phyloP scores from a whole-genome alignment of 225 moss, liverwort and hornwort genomes.

The Neckera pumila region DNA sequence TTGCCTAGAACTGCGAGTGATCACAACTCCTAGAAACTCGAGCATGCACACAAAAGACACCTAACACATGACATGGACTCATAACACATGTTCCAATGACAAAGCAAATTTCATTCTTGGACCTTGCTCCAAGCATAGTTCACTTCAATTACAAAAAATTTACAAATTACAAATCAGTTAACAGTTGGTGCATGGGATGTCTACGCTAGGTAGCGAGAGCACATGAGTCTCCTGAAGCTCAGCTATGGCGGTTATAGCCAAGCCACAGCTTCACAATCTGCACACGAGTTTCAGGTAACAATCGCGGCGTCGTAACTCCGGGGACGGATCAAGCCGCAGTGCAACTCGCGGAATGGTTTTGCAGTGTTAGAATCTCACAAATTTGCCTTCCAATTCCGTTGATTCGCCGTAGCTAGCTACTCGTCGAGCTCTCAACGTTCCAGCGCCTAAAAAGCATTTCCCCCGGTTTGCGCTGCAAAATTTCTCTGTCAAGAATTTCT shows the following conservation, averaged over 20 bases:
- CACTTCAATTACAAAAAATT: not conserved
- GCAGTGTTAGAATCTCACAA: not conserved
- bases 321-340: not conserved
- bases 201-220: not conserved
- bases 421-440: not conserved
- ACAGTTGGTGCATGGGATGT: not conserved
- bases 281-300: not conserved
- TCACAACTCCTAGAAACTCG: not conserved
- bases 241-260: not conserved
- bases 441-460: not conserved
- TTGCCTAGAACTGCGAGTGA: not conserved
- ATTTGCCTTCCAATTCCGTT: not conserved
- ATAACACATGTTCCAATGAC: not conserved
- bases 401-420: not conserved
- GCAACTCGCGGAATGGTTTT: not conserved
- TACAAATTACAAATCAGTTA: not conserved
- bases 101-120: not conserved
- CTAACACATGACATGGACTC: not conserved
- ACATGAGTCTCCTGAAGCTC: not conserved
- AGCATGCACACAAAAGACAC: accelerated
- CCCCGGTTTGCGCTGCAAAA: not conserved
- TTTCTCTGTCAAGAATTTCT: not conserved
- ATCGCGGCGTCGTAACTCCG: not conserved
- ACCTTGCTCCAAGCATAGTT: not conserved
- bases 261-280: not conserved